Conservation (phyloP, 139 green algal genomes). For the Eudorina sp. region DNA sequence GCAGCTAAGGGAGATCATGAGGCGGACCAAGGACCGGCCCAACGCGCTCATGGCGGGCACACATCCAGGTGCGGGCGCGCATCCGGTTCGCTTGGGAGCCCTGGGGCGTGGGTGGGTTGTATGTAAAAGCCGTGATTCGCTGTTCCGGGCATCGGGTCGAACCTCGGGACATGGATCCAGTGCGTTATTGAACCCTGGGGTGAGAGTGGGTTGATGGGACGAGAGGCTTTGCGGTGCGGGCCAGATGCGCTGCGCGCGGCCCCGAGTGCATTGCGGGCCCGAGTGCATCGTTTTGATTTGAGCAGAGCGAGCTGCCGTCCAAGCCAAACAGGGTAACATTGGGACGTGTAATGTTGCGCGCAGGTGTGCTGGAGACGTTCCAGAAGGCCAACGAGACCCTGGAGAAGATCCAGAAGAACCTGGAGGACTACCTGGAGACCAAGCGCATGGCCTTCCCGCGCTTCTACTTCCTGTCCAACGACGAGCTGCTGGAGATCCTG, state of each 20-base stretch:
- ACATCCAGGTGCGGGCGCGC: slow-evolving; percentile 20
- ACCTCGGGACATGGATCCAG: too few relatives aligned
- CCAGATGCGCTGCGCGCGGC: too few relatives aligned
- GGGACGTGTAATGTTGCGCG: slow-evolving; percentile 3
- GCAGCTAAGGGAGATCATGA: slow-evolving; percentile 88
- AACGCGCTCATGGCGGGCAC: slow-evolving; percentile 75
- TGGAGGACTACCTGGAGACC: slow-evolving; percentile 93
- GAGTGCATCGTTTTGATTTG: too few relatives aligned
- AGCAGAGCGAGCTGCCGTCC: too few relatives aligned
- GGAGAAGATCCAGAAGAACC: slow-evolving; percentile 89
- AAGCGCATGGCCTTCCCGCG: slow-evolving; percentile 92
- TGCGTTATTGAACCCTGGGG: too few relatives aligned
- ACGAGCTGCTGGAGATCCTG: slow-evolving; percentile 93
- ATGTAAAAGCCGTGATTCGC: too few relatives aligned
- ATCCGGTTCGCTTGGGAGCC: too few relatives aligned
- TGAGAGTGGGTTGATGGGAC: neutral
- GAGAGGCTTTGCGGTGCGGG: neutral
- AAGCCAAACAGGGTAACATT: too few relatives aligned
- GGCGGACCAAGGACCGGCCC: slow-evolving; percentile 80
- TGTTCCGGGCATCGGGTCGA: too few relatives aligned
- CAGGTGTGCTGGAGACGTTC: slow-evolving; percentile 78
- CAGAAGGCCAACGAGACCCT: slow-evolving; percentile 85
- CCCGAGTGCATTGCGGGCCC: too few relatives aligned
- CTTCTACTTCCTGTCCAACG: slow-evolving; percentile 90
- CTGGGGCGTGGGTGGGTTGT: too few relatives aligned